A percentile compares a stretch with the other conserved stretches of the same genome.
Conservation (phyloP, 106 monocot species). For the Gastrodia elata region DNA sequence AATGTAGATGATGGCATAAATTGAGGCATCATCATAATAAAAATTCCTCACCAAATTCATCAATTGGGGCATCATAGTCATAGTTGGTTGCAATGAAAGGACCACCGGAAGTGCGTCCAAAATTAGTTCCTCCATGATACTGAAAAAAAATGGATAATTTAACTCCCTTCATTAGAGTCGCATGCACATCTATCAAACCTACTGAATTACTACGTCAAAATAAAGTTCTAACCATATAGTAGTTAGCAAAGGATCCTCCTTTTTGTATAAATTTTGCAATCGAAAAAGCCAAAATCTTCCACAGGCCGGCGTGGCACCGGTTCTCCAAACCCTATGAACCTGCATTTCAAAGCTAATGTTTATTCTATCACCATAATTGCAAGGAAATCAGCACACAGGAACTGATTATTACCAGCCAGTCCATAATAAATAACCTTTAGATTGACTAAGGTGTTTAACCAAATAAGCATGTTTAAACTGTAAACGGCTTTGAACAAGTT, state of each 20-base stretch:
- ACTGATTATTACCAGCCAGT: conserved; percentile 60
- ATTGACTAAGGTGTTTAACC: no score
- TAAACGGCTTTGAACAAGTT: no score
- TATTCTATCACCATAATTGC: neutral
- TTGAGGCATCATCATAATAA: no score
- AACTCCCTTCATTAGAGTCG: neutral
- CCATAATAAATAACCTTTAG: no score
- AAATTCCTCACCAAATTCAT: conserved; percentile 60
- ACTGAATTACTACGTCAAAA: neutral
- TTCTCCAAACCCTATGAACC: conserved; percentile 86
- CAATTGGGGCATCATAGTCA: conserved; percentile 91
- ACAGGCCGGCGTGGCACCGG: conserved; percentile 80
- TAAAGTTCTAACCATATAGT: conserved; percentile 75
- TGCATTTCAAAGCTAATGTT: conserved; percentile 12
- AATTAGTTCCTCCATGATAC: conserved; percentile 90
- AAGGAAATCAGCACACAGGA: neutral
- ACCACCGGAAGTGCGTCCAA: conserved; percentile 80
- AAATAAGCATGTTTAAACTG: no score
- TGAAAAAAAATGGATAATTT: conserved; percentile 9
- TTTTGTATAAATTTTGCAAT: conserved; percentile 86
- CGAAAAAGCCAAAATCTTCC: conserved; percentile 81
- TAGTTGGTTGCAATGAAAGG: conserved; percentile 87
- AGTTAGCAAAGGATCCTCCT: conserved; percentile 90
- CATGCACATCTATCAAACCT: neutral
- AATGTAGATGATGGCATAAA: no score